phyloP scores from a whole-genome alignment of 2,329 filamentous ascomycete species.

The Parafenestella ontariensis region DNA sequence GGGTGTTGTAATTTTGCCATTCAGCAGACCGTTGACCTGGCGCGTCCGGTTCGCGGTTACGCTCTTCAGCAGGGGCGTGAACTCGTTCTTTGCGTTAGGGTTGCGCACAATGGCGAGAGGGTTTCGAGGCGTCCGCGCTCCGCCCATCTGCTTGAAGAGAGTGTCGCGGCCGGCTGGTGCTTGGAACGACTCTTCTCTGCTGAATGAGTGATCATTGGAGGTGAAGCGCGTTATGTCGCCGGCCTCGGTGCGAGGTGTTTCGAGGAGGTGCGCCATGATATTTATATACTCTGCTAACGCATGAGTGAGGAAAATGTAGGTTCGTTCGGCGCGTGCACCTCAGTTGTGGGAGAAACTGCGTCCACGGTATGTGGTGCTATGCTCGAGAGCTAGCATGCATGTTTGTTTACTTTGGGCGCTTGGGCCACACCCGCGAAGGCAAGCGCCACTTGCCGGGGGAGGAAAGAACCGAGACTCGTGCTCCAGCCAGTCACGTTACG shows the following conservation, averaged over 20 bases:
- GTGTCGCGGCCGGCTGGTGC: conserved; percentile 76
- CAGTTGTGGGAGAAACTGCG: conserved; percentile 8
- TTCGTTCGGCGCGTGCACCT: conserved; percentile 21
- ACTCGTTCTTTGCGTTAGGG: conserved; percentile 70
- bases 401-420: conserved; percentile 29
- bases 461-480: conserved; percentile 20
- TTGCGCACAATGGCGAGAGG: conserved; percentile 69
- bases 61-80: conserved; percentile 90
- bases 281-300: conserved; percentile 28
- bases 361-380: conserved; percentile 11
- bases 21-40: conserved; percentile 49
- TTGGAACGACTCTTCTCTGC: conserved; percentile 85
- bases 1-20: conserved; percentile 64
- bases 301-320: conserved; percentile 39
- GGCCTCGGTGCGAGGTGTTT: conserved; percentile 84
- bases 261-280: conserved; percentile 64
- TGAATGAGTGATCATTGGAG: conserved; percentile 75
- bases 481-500: conserved; percentile 27
- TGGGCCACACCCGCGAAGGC: conserved; percentile 14
- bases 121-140: conserved; percentile 73
- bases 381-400: conserved; percentile 20
- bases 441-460: conserved; percentile 15
- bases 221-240: conserved; percentile 83
- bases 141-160: conserved; percentile 76
- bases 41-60: conserved; percentile 71